Evolutionary conservation across 306 rosid genomes (phyloP), one percentile per base, ranked within the genome.

Genomic region (Acacia crassicarpa): DNA sequence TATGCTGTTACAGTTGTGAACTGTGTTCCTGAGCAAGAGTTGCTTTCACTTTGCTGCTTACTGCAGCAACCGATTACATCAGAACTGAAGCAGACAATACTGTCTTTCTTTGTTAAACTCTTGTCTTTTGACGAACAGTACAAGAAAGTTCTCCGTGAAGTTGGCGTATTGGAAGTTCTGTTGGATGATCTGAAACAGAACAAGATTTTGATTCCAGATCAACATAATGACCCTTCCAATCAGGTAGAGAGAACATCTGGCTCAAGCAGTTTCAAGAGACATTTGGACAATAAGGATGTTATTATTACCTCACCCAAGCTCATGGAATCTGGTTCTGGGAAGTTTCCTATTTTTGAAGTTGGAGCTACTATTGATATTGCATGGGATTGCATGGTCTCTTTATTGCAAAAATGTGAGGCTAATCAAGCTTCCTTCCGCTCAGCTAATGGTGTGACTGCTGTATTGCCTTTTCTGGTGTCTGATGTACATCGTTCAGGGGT

Each of bases 1-100:
- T 96, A 96, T 91, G 99, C 97, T 61, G 99, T 96, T 85, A 96
- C 99, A 74, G 99, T 96, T 67, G 98, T 96, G 82, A 96, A 96
- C 86, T 93, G 98, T 78, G 96, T 96, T 86, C 99, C 99, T 15
- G 99, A 96, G 89, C 99, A 96, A 85, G 99, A 96, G 80, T 89
- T 96, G 83, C 97, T 96, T 62, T 96, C 99, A 67, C 98, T 96
- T 84, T 96, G 99, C 91, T 96, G 98, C 89, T 89, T 96, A 79
- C 78, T 96, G 85, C 99, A 96, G 92, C 99, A 96, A 80, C 94
- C 99, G 45, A 96, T 96, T 89, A 86, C 92, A 74, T 90, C 99
- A 43, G 97, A 84, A 22, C 87, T 96, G 84, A 96, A 96, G 91
- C 94, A 87, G 84, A 91, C 93, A 25, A 91, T 96, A 89, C 97